phyloP scores from a whole-genome alignment of 768 basidiomycete genomes.

The Jaapia argillacea region DNA sequence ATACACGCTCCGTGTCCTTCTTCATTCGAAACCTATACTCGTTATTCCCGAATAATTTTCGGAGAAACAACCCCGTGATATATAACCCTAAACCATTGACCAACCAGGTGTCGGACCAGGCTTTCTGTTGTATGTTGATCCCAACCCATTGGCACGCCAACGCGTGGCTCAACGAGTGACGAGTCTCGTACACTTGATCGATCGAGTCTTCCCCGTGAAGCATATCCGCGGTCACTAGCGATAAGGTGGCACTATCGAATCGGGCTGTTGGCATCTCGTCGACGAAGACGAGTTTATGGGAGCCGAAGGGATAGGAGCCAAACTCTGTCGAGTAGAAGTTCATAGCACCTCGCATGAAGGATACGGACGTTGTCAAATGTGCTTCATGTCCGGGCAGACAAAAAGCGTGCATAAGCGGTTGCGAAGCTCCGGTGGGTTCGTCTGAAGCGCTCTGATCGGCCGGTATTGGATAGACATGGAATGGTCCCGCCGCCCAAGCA shows the following conservation, averaged over 20 bases:
- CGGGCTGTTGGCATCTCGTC: slow-evolving; percentile 77
- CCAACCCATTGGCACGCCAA: slow-evolving; percentile 96
- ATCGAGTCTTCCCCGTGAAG: slow-evolving; percentile 83
- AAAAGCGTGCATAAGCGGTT: slow-evolving; percentile 81
- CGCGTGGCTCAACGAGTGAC: slow-evolving; percentile 78
- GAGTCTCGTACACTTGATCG: slow-evolving; percentile 87
- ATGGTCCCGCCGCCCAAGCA: slow-evolving; percentile 92
- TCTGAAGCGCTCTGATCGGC: slow-evolving; percentile 52
- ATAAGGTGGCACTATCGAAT: slow-evolving; percentile 78
- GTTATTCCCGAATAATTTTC: slow-evolving; percentile 87
- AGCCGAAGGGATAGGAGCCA: slow-evolving; percentile 93
- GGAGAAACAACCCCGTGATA: slow-evolving; percentile 80
- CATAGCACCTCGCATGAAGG: slow-evolving; percentile 83
- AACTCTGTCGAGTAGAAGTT: slow-evolving; percentile 85
- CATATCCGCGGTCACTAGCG: slow-evolving; percentile 70
- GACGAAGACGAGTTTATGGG: slow-evolving; percentile 91
- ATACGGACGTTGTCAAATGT: slow-evolving; percentile 56
- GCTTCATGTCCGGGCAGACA: slow-evolving; percentile 85
- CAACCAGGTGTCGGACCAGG: slow-evolving; percentile 95
- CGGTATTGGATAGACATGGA: slow-evolving; percentile 66
- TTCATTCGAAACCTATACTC: slow-evolving; percentile 93
- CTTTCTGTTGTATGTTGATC: slow-evolving; percentile 89
- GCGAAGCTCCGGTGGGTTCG: slow-evolving; percentile 47
- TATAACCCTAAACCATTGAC: slow-evolving; percentile 89
- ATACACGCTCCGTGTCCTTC: slow-evolving; percentile 91